A percentile compares a stretch with the other conserved stretches of the same genome.
Conservation (phyloP, 768 basidiomycete species). For the Termitomyces titanicus region DNA sequence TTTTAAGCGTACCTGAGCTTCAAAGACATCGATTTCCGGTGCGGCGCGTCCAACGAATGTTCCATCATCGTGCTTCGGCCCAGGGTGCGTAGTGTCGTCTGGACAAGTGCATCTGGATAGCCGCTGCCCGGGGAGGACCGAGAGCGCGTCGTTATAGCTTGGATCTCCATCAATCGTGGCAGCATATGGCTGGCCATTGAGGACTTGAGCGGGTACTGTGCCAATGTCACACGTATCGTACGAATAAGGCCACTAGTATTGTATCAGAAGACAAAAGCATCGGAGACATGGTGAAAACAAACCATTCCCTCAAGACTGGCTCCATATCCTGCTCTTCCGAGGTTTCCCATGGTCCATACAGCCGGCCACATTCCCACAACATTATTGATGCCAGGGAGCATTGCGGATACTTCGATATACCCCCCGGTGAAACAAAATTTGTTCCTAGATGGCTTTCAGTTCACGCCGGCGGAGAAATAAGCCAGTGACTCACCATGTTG, state of each 20-base stretch:
- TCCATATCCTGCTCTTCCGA: slow-evolving; percentile 76
- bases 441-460: slow-evolving; percentile 41
- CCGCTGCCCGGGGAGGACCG: slow-evolving; percentile 72
- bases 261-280: neutral
- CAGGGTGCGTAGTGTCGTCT: slow-evolving; percentile 70
- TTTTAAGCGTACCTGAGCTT: slow-evolving; percentile 52
- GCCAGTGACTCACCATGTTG: slow-evolving; percentile 30
- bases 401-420: slow-evolving; percentile 56
- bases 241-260: slow-evolving; percentile 67
- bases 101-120: slow-evolving; percentile 81
- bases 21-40: slow-evolving; percentile 87
- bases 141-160: slow-evolving; percentile 39
- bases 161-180: slow-evolving; percentile 56
- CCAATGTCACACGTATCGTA: slow-evolving; percentile 83
- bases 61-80: slow-evolving; percentile 67
- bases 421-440: slow-evolving; percentile 88
- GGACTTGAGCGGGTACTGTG: slow-evolving; percentile 71
- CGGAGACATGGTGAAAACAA: slow-evolving; percentile 12
- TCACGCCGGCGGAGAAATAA: slow-evolving; percentile 6
- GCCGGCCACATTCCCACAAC: slow-evolving; percentile 74
- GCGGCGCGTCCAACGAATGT: slow-evolving; percentile 74
- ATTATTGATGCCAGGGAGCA: slow-evolving; percentile 59
- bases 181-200: slow-evolving; percentile 59
- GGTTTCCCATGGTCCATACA: slow-evolving; percentile 69
- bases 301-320: slow-evolving; percentile 81